Evolutionary conservation across 164 flowering plant genomes (phyloP), one percentile per base, ranked within the genome.

Genomic region (Sedum album): DNA sequence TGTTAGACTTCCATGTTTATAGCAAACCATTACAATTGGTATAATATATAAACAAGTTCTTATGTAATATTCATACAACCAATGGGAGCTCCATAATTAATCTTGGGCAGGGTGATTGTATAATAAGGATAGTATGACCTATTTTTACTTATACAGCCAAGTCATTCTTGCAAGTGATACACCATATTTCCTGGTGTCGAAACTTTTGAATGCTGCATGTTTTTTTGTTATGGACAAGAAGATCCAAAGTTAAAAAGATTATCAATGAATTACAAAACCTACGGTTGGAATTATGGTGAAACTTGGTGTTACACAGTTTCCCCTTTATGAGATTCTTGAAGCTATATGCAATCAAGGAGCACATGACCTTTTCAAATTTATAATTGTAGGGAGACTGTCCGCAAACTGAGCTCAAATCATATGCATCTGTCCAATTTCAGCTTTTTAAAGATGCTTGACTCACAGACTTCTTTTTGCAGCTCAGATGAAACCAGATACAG

Each of bases 401-500:
- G 60, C 60, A 14, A 53, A 53, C 60, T 53, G 60, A 21, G 33
- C 33, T 11, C n/a, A 57, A 30, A 0, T 28, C 33, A 13, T 21
- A 35, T 33, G n/a, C 31, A 35, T 1, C 38, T 25, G 31, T 53
- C 65, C 20, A 66, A 3, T 57, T 57, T 14, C 9, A 20, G 62
- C 15, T 57, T 28, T 57, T 20, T 20, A 57, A 53, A 25, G 6
- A 55, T 55, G 61, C 35, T 26, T 25, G 18, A 65, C 66, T 25
- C 20, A 36, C 14, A 30, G 26, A 21, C 28, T 65, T 21, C 46
- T n/a, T 5, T 65, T 41, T 65, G 46, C 90, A 94, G 99, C 77
- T 71, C 83, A 48, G 69, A 91, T 94, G 99, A 94, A 94, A 76
- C 99, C 99, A 68, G 89, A 91, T 78, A 83, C 96, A 28, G 94